phyloP scores from a whole-genome alignment of 371 early-diverging fungal species.

The Haplosporangium sp. region DNA sequence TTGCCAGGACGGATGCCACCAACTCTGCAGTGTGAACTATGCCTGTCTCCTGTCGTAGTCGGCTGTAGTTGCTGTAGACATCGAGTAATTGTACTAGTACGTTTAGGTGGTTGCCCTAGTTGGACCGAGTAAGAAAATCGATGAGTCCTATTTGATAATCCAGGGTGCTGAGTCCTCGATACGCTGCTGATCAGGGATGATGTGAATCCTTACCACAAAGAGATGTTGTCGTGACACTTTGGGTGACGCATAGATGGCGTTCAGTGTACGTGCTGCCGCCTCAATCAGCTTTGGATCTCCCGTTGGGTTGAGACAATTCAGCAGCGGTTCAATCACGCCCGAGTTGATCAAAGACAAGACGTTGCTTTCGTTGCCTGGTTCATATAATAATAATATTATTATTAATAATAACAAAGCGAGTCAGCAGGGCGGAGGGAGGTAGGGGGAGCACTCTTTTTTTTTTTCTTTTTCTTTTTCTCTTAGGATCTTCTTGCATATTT shows the following conservation, averaged over 20 bases:
- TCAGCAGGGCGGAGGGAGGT: too few species aligned
- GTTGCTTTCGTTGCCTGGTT: slow-evolving; percentile 77
- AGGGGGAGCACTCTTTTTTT: not conserved
- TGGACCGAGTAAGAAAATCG: too few species aligned
- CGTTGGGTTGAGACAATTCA: slow-evolving; percentile 65
- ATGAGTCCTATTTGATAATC: too few species aligned
- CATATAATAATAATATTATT: too few species aligned
- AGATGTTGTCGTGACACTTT: slow-evolving; percentile 67
- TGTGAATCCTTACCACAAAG: slow-evolving; percentile 61
- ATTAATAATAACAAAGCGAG: slow-evolving; percentile 3
- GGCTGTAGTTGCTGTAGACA: slow-evolving; percentile 30
- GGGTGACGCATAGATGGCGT: slow-evolving; percentile 76
- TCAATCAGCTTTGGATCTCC: slow-evolving; percentile 69
- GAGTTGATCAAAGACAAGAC: slow-evolving; percentile 67
- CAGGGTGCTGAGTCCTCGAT: not conserved
- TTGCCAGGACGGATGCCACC: slow-evolving; percentile 74
- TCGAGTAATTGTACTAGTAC: slow-evolving; percentile 51
- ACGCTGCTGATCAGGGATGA: not conserved
- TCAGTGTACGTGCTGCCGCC: slow-evolving; percentile 78
- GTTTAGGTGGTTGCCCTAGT: slow-evolving; percentile 59
- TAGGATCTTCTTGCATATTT: too few species aligned
- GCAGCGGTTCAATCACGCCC: slow-evolving; percentile 71
- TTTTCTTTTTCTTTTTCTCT: not conserved
- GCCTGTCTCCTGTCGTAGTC: slow-evolving; percentile 57
- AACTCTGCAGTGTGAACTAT: slow-evolving; percentile 75